Conservation (phyloP, 352 stramenopile species). For the Phytophthora lateralis region DNA sequence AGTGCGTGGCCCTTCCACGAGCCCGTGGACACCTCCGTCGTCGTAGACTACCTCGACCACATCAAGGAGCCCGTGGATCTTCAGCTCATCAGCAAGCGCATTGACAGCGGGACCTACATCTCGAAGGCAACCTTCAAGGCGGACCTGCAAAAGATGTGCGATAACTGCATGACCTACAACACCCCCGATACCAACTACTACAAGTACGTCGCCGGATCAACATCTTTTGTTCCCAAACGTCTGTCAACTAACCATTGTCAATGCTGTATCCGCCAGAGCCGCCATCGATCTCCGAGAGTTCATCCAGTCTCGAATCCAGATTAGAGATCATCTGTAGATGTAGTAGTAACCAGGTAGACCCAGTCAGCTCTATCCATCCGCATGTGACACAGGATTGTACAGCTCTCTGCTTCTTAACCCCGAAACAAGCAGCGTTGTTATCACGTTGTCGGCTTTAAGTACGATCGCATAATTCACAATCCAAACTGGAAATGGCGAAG, state of each 20-base stretch:
- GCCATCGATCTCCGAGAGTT: conserved; percentile 82
- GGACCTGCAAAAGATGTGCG: conserved; percentile 96
- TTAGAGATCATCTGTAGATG: conserved; percentile 43
- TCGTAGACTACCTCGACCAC: conserved; percentile 97
- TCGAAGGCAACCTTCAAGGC: conserved; percentile 92
- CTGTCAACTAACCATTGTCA: neutral
- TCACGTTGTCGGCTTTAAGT: no score
- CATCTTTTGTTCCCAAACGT: neutral
- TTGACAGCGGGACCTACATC: conserved; percentile 88
- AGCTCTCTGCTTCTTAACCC: neutral
- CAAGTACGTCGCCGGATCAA: conserved; percentile 69
- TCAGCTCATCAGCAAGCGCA: conserved; percentile 81
- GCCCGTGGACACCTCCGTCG: conserved; percentile 94
- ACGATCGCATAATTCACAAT: no score
- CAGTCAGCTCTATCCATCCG: neutral
- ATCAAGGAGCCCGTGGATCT: conserved; percentile 96
- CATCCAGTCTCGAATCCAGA: conserved; percentile 68
- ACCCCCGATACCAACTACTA: conserved; percentile 95
- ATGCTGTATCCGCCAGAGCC: conserved; percentile 44
- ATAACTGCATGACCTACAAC: conserved; percentile 99
- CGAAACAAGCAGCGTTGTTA: no score
- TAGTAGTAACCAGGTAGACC: neutral
- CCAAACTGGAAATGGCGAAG: conserved; percentile 12
- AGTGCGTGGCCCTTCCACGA: conserved; percentile 98
- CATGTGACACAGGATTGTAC: neutral